Evolutionary conservation across 768 basidiomycete species (phyloP), one percentile per base, ranked within the genome.

Genomic region (Pleurotus tuoliensis): DNA sequence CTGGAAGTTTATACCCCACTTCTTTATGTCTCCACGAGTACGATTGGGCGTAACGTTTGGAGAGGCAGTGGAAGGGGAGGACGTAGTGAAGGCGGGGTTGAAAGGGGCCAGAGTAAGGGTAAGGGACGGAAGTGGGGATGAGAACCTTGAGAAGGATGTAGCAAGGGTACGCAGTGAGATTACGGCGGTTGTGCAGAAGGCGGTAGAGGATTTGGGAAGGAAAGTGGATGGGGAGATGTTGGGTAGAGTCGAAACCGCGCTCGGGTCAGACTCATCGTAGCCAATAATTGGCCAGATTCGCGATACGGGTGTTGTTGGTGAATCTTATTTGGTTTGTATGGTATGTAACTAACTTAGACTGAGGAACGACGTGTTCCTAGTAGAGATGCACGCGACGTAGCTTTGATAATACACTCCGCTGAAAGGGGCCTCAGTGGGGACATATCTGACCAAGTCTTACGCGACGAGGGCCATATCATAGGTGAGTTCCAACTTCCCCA

Each of bases 1-100:
- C 3, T 81, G 78, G 75, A 91, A 88, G 59, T 86, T 80, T 67
- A 56, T 88, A 62, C 84, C 95, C 40, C 77, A 82, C 58, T 67
- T 78, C 30, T n/a, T n/a, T 2, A 1, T 1, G 22, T 77, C 90
- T 59, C 8, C 30, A 8, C 30, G 30, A 11, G 73, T 82, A 11
- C 73, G 73, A 37, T 76, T 97, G 37, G 83, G 83, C 62, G 79
- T 98, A 52, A 86, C 90, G 0, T 88, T 96, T 63, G 95, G 94
- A 18, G 71, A 83, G 40, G 51, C 51, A 12, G 24, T 39, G 22
- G 55, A 54, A n/a, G 57, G 59, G 13, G 22, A 62, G 64, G 43
- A 57, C 60, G 47, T 57, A 59, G 11, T 49, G 20, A 66, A 68
- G n/a, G 11, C 50, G 20, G 66, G 69, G 12, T 67, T 69, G 70